Percentiles rank a stretch among this genome's conserved stretches.
Evolutionary conservation across 805 yeast species (phyloP).

Genomic region (Candida suzukii): DNA sequence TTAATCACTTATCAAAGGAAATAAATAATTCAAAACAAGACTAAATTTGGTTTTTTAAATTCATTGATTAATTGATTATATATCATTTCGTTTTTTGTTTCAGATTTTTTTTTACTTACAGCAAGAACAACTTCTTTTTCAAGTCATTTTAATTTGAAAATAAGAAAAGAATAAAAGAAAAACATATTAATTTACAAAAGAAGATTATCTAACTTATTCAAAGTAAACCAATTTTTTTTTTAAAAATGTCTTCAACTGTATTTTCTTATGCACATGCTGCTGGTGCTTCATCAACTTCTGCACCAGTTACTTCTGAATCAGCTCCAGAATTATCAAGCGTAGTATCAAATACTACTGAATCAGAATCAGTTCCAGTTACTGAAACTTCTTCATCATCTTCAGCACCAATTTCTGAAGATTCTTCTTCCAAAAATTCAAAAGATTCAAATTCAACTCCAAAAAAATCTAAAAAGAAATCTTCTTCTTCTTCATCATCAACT

Average conservation of each 20-base stretch:
- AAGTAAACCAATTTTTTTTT: too few relatives aligned
- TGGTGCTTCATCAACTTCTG: constrained; percentile 9
- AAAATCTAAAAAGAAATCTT: constrained; percentile 6
- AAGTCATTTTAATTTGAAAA: too few relatives aligned
- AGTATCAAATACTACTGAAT: not conserved
- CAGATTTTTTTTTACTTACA: too few relatives aligned
- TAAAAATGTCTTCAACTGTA: constrained; percentile 15
- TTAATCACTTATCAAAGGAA: too few relatives aligned
- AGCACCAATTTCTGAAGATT: not conserved
- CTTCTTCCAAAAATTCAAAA: not conserved
- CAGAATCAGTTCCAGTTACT: not conserved
- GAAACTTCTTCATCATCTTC: not conserved
- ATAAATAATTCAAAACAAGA: too few relatives aligned
- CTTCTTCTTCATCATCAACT: constrained; percentile 5
- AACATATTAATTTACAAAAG: too few relatives aligned
- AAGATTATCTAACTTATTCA: not conserved
- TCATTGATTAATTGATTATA: too few relatives aligned
- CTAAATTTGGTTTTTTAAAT: too few relatives aligned
- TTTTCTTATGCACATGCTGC: constrained; percentile 28
- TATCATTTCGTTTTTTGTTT: too few relatives aligned
- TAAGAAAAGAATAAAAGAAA: too few relatives aligned
- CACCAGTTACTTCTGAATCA: not conserved
- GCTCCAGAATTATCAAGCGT: not conserved
- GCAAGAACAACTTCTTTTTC: too few relatives aligned
- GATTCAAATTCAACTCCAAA: not conserved